Percentiles rank a stretch among this genome's conserved stretches.
Conservation (phyloP, 176 grass and related monocot genomes). For the Melocanna baccifera region DNA sequence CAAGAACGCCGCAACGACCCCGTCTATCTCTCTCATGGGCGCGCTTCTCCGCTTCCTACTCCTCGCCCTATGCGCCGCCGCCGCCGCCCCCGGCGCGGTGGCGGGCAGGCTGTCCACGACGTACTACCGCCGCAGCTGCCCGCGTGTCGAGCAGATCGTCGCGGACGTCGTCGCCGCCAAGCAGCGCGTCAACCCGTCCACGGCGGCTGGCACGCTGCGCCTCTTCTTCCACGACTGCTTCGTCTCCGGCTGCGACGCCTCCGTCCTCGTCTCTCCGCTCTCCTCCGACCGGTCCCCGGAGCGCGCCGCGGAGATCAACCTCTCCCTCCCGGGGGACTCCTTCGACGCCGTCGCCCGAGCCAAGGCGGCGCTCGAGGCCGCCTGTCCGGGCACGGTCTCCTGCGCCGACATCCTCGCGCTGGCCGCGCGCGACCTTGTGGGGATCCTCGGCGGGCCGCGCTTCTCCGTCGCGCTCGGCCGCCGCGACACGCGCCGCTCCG, state of each 20-base stretch:
- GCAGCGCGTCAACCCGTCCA: constrained; percentile 75
- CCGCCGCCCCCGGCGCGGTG: not conserved
- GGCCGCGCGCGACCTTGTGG: constrained; percentile 69
- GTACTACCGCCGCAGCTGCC: constrained; percentile 79
- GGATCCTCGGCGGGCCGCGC: constrained; percentile 56
- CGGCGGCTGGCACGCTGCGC: constrained; percentile 71
- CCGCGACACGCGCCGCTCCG: constrained; percentile 57
- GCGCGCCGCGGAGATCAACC: constrained; percentile 81
- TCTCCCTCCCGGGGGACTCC: constrained; percentile 78
- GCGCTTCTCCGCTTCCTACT: constrained; percentile 7
- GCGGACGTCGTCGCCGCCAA: constrained; percentile 55
- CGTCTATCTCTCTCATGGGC: not conserved
- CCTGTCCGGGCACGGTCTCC: constrained; percentile 69
- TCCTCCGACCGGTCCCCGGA: constrained; percentile 27
- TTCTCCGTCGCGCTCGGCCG: constrained; percentile 64
- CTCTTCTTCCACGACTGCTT: constrained; percentile 99
- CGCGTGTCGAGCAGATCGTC: constrained; percentile 61
- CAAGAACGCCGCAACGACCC: not conserved
- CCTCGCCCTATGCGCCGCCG: constrained; percentile 14
- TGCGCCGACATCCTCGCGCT: constrained; percentile 80
- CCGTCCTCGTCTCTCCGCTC: constrained; percentile 59
- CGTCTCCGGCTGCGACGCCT: constrained; percentile 82
- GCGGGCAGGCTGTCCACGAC: constrained; percentile 35
- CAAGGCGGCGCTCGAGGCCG: constrained; percentile 64
- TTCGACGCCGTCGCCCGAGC: constrained; percentile 76